A percentile compares a stretch with the other conserved stretches of the same genome.
These are phyloP conservation scores for Thraustotheca clavata DNA, from an alignment of 352 stramenopile species.

Conservation along the genomic window DNA sequence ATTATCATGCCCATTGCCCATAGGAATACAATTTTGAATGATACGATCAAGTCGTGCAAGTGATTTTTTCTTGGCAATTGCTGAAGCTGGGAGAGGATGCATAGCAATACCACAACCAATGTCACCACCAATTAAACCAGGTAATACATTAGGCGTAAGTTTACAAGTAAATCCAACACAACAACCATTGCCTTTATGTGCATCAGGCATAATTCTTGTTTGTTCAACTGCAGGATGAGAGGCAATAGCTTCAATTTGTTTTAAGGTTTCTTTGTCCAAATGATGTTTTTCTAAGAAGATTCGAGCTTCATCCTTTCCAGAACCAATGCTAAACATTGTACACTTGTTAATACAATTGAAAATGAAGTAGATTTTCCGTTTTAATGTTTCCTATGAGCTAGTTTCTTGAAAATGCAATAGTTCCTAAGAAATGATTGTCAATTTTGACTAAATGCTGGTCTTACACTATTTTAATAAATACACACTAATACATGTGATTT, in stretches of 20 bases:
- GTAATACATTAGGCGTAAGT: conserved; percentile 22
- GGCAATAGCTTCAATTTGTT: conserved; percentile 22
- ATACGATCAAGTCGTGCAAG: conserved; percentile 20
- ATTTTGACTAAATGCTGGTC: too few species aligned
- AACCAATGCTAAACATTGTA: conserved; percentile 14
- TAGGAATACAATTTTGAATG: conserved; percentile 24
- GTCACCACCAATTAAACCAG: conserved; percentile 27
- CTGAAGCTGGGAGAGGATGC: conserved; percentile 23
- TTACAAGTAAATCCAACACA: conserved; percentile 27
- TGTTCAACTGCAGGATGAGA: conserved; percentile 17
- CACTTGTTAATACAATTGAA: too few species aligned
- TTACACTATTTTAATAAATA: too few species aligned
- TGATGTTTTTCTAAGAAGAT: conserved; percentile 15
- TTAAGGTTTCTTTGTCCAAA: conserved; percentile 23
- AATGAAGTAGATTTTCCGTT: too few species aligned
- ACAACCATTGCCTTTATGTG: conserved; percentile 27
- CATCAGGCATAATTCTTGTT: conserved; percentile 26
- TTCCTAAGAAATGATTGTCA: too few species aligned
- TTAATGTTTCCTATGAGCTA: too few species aligned
- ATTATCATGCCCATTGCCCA: conserved; percentile 21
- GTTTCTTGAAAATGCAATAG: too few species aligned
- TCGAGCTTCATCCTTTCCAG: not conserved
- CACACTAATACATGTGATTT: too few species aligned
- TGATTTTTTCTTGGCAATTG: conserved; percentile 16
- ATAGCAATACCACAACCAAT: conserved; percentile 30